phyloP scores from a whole-genome alignment of 805 yeast genomes.

The Teunomyces gatunensis region DNA sequence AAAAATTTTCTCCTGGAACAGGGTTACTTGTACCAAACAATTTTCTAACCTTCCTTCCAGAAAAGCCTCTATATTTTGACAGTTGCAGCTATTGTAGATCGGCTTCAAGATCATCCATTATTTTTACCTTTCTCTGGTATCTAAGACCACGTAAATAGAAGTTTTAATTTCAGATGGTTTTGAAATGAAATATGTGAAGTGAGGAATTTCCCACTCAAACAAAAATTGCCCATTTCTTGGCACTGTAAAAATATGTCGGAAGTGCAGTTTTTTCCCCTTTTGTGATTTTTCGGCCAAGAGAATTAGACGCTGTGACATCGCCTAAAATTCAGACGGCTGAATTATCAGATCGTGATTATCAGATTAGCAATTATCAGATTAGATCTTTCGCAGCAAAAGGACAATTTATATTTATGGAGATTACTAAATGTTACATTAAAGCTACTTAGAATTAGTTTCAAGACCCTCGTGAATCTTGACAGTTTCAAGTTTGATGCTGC shows the following conservation, averaged over 20 bases:
- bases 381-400: neutral
- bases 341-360: neutral
- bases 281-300: neutral
- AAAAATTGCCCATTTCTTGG: neutral
- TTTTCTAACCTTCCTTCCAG: too few species aligned
- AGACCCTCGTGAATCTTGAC: neutral
- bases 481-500: constrained; percentile 3
- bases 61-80: neutral
- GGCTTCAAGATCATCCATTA: neutral
- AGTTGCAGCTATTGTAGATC: neutral
- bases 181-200: neutral
- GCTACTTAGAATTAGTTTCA: neutral
- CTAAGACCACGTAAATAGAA: neutral
- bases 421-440: neutral
- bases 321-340: neutral
- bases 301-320: neutral
- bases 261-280: neutral
- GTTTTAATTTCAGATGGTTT: neutral
- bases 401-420: neutral
- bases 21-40: neutral
- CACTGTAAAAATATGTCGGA: constrained; percentile 1
- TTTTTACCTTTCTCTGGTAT: neutral
- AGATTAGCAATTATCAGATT: constrained; percentile 1
- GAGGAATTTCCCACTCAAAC: neutral
- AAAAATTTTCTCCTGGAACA: neutral